Base-by-base conservation (phyloP, 352 stramenopile species). In the Albugo laibachii region DNA sequence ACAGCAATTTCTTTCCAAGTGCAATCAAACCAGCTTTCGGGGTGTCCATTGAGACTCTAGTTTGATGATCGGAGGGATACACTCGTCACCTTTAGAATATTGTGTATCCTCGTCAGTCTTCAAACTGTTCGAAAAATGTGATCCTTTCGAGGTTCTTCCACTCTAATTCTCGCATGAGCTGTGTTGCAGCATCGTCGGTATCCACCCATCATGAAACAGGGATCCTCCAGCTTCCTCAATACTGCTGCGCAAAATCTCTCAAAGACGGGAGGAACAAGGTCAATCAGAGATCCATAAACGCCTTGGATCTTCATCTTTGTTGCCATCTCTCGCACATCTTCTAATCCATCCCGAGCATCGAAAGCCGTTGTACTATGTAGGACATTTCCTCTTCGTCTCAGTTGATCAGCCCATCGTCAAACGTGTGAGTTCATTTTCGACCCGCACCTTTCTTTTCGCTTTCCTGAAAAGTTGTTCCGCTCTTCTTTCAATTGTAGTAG, bases 191-290 rank as follows among this genome's bases (percentile, higher is more conserved):
- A 42, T 93, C 89, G 56, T 99, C 95, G 2, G 83, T 97, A 62
- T 99, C 93, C 16, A 99, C 96, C 44, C 93, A 13, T 99, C 91
- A 58, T 99, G 93, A 63, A 98, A 99, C 16, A 99, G 77, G 38
- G 80, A 74, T 31, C 91, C 94, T 10, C 95, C 89, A 3, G 93
- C 94, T 37, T 94, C 92, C 48, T 97, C 89, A 58, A 98, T 1
- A 96, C 70, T 21, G 92, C 93, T 13, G 83, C 96, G 48, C 83
- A 92, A 56, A 97, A 98, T 21, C 80, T 73, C 27, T 93, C 72
- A 24, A 85, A 75, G 0, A 77, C 61, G 27, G 78, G 80, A 47
- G 70, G 66, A 36, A 99, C 80, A 34, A 98, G 89, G 24, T 98
- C 93, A 50, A 98, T 93, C 19, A 99, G 53, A n/a, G 94, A 84